A percentile compares a stretch with the other conserved stretches of the same genome.
Conservation (phyloP, 192 early-diverging fungal species). For the Podila epicladia region DNA sequence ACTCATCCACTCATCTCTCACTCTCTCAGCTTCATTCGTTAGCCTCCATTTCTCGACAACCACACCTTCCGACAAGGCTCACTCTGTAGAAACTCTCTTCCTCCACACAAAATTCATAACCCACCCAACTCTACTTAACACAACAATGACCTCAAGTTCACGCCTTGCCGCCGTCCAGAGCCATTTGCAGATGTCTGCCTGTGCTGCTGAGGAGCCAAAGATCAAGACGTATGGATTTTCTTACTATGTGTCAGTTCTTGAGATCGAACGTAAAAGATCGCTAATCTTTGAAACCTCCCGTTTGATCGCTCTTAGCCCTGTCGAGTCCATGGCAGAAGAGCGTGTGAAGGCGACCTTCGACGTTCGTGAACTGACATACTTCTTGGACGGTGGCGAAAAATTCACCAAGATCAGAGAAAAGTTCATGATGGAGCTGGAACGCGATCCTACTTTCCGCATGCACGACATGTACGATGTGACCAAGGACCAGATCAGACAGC, state of each 20-base stretch:
- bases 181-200: slow-evolving; percentile 34
- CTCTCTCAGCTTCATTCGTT: background rate
- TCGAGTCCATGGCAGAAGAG: slow-evolving; percentile 71
- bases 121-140: background rate
- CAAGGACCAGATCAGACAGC: slow-evolving; percentile 79
- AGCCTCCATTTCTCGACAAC: background rate
- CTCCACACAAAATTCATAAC: background rate
- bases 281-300: background rate
- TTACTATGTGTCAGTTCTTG: background rate
- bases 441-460: slow-evolving; percentile 84
- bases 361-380: slow-evolving; percentile 82
- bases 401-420: slow-evolving; percentile 70
- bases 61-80: background rate
- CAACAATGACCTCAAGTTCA: slow-evolving; percentile 28
- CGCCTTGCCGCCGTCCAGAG: slow-evolving; percentile 36
- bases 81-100: background rate
- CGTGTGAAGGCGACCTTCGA: slow-evolving; percentile 78
- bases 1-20: background rate
- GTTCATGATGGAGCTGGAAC: slow-evolving; percentile 87
- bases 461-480: slow-evolving; percentile 81
- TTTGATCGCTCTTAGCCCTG: slow-evolving; percentile 4
- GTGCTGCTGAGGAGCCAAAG: slow-evolving; percentile 26
- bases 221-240: slow-evolving; percentile 30
- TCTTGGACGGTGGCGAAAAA: slow-evolving; percentile 81
- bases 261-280: background rate